Base-by-base conservation (phyloP, 371 early-diverging fungal genomes). In the Apophysomyces elegans region DNA sequence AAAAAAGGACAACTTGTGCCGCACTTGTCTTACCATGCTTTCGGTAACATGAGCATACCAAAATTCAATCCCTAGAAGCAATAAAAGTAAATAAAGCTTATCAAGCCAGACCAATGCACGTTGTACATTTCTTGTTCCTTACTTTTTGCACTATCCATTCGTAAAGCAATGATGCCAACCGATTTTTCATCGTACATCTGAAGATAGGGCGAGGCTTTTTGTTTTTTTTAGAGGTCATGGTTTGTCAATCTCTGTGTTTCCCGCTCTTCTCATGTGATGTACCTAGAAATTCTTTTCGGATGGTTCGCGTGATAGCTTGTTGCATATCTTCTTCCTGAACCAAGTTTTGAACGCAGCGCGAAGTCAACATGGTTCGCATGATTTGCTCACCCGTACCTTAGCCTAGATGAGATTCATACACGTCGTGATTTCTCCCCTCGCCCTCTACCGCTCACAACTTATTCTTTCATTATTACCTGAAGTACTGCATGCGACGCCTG, bases 371-470 rank as follows among this genome's bases (percentile, higher is more conserved):
- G 0, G 88, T 88, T 35, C 83, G 86, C 81, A 89, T 86, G 14
- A 95, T 91, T 64, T 93, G 94, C 69, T 95, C 95, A 12, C 95
- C 95, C 0, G 91, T 92, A 4, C 93, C 92, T 62, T 41, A 8
- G 2, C 5, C 13, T 41, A 13, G 8, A 8, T 41, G 8, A 41
- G 41, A 41, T 13, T 13, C 41, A 41, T 13, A 41, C 41, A 41
- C 13, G 13, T 41, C 41, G 13, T 41, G 41, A 8, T 0, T 1
- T 13, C 37, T 21, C 12, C 36, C 54, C 9, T 1, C n/a, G n/a
- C 21, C 5, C 13, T 41, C 9, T n/a, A 6, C 12, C 36, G 35
- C 8, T n/a, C 21, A 1, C 21, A 13, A 45, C 13, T 7, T 13
- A 18, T 45, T 45, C 16, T 45, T 45, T 18, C n/a, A 1, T 45